Conservation (phyloP, 352 stramenopile genomes). For the Phytopythium aichiense region DNA sequence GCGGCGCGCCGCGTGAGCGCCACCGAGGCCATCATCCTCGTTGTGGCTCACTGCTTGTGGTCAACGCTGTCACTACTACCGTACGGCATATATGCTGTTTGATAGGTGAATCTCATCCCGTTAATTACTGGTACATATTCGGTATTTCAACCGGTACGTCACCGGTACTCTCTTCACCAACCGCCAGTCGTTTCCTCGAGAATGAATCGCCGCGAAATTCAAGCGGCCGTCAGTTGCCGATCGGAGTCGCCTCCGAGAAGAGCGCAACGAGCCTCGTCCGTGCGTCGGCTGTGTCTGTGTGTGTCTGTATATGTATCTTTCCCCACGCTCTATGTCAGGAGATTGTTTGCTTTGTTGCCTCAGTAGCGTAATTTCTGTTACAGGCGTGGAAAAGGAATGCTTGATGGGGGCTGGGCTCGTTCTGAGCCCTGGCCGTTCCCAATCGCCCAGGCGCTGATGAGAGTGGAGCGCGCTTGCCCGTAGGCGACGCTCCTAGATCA, state of each 20-base stretch:
- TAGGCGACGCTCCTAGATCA: conserved; percentile 65
- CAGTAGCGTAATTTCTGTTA: conserved; percentile 79
- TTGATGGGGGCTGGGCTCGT: conserved; percentile 55
- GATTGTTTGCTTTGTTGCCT: conserved; percentile 53
- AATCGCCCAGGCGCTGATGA: conserved; percentile 70
- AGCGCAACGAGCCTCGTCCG: not conserved
- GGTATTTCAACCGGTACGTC: not conserved
- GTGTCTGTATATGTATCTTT: conserved; percentile 6
- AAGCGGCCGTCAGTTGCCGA: not conserved
- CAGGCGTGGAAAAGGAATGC: conserved; percentile 78
- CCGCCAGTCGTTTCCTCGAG: conserved; percentile 4
- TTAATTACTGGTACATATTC: not conserved
- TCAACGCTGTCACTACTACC: conserved; percentile 3
- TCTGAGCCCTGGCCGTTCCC: conserved; percentile 51
- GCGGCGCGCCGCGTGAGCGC: conserved; percentile 12
- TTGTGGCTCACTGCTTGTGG: conserved; percentile 9
- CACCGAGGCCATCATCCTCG: conserved; percentile 9
- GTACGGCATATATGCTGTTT: not conserved
- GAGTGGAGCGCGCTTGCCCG: conserved; percentile 49
- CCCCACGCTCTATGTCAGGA: conserved; percentile 80
- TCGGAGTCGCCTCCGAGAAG: not conserved
- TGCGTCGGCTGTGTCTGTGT: not conserved
- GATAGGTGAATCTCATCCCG: not conserved
- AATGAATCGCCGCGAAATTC: not conserved
- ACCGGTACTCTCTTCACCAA: not conserved